Conservation (phyloP, 176 grass and related monocot species). For the Phragmites australis region DNA sequence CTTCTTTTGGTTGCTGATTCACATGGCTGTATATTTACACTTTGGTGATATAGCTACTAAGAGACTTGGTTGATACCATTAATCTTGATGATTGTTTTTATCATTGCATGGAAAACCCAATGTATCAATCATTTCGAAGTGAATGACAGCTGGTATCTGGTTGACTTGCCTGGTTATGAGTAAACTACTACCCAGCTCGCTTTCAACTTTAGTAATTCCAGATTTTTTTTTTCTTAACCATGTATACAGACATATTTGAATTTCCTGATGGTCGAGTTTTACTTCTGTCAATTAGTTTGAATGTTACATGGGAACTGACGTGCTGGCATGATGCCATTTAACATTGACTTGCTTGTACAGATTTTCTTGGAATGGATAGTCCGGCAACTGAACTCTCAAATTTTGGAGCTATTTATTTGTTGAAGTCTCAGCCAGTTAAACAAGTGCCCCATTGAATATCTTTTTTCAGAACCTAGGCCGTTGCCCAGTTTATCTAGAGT, state of each 20-base stretch:
- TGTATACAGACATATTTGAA: not conserved
- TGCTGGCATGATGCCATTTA: not conserved
- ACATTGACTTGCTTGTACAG: not conserved
- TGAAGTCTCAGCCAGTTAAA: not conserved
- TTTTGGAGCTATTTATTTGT: not conserved
- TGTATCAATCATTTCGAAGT: constrained; percentile 98
- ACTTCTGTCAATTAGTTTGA: not conserved
- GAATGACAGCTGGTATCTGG: constrained; percentile 97
- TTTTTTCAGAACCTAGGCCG: not conserved
- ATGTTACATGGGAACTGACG: constrained; percentile 1
- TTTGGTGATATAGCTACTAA: not conserved
- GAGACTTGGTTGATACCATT: not conserved
- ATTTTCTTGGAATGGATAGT: constrained; percentile 14
- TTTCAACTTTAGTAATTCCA: not conserved
- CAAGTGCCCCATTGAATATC: not conserved
- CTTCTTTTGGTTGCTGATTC: constrained; percentile 16
- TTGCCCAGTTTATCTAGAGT: not conserved
- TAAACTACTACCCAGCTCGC: constrained; percentile 40
- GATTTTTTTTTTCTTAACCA: not conserved
- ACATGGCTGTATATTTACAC: not conserved
- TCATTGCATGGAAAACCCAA: constrained; percentile 85
- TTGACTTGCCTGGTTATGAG: constrained; percentile 98
- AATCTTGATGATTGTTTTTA: constrained; percentile 11
- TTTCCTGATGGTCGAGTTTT: not conserved
- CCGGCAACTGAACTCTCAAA: not conserved